A percentile compares a stretch with the other conserved stretches of the same genome.
Conservation (phyloP, 371 early-diverging fungal genomes). For the Mortierella polycephala region DNA sequence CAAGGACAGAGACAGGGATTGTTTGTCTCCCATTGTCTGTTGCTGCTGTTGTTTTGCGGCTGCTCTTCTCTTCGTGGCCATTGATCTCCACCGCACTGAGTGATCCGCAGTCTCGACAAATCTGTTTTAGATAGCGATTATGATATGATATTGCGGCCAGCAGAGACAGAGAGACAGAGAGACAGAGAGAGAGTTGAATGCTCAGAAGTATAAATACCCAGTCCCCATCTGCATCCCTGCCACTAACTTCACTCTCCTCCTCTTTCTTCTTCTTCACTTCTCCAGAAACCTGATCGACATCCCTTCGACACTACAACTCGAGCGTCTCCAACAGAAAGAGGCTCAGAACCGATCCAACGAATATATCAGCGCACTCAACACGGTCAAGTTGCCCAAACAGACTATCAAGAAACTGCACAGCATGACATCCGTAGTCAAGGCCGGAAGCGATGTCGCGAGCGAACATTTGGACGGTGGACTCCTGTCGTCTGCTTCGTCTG, state of each 20-base stretch:
- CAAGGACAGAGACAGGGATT: no score
- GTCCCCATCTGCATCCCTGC: background rate
- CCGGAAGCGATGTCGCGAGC: slow-evolving; percentile 13
- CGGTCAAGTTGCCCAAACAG: slow-evolving; percentile 44
- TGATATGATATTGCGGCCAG: no score
- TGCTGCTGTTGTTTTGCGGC: no score
- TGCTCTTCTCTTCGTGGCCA: no score
- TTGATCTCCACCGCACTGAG: no score
- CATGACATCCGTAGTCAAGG: slow-evolving; percentile 40
- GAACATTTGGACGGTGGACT: slow-evolving; percentile 17
- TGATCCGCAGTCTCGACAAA: background rate
- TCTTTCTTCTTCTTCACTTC: slow-evolving; percentile 6
- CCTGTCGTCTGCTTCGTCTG: slow-evolving; percentile 28
- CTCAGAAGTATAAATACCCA: background rate
- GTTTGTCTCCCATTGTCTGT: no score
- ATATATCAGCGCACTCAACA: slow-evolving; percentile 48
- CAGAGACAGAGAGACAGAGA: background rate
- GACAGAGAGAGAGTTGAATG: background rate
- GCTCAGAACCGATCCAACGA: slow-evolving; percentile 44
- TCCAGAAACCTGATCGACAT: slow-evolving; percentile 50
- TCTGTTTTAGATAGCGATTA: background rate
- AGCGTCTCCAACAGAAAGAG: slow-evolving; percentile 47
- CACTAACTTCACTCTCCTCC: background rate
- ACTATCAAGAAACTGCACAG: slow-evolving; percentile 39
- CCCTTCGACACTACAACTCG: slow-evolving; percentile 50